phyloP scores from a whole-genome alignment of 371 early-diverging fungal genomes.

The Thermomucor indicae-seudaticae region DNA sequence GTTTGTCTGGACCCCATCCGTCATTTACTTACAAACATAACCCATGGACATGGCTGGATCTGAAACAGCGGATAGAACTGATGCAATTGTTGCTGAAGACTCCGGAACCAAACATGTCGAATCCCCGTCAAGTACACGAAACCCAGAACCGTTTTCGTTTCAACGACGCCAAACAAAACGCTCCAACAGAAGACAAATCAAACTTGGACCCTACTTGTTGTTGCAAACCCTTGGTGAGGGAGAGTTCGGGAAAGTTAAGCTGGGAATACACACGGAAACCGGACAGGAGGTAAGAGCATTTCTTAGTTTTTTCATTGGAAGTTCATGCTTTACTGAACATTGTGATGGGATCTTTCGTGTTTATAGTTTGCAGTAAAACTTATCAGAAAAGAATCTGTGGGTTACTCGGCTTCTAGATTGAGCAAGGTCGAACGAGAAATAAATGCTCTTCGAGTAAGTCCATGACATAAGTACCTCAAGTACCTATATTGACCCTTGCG shows the following conservation, averaged over 20 bases:
- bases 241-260: slow-evolving; percentile 97
- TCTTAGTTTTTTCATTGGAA: neutral
- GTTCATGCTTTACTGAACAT: neutral
- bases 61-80: too few relatives aligned
- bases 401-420: slow-evolving; percentile 42
- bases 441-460: slow-evolving; percentile 54
- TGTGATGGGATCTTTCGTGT: neutral
- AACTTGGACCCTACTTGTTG: slow-evolving; percentile 87
- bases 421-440: slow-evolving; percentile 75
- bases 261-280: slow-evolving; percentile 85
- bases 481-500: neutral
- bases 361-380: slow-evolving; percentile 63
- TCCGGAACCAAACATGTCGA: too few relatives aligned
- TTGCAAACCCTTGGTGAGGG: slow-evolving; percentile 95
- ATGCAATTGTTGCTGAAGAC: too few relatives aligned
- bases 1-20: too few relatives aligned
- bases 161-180: neutral
- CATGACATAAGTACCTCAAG: neutral
- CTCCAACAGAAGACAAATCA: slow-evolving; percentile 23
- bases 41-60: too few relatives aligned
- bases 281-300: slow-evolving; percentile 77
- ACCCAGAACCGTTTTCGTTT: too few relatives aligned
- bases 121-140: too few relatives aligned
- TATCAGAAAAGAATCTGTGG: slow-evolving; percentile 55
- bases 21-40: too few relatives aligned